Evolutionary conservation across 169 alveolate species (phyloP), one percentile per base, ranked within the genome.

Genomic region (Eimeria zaria): DNA sequence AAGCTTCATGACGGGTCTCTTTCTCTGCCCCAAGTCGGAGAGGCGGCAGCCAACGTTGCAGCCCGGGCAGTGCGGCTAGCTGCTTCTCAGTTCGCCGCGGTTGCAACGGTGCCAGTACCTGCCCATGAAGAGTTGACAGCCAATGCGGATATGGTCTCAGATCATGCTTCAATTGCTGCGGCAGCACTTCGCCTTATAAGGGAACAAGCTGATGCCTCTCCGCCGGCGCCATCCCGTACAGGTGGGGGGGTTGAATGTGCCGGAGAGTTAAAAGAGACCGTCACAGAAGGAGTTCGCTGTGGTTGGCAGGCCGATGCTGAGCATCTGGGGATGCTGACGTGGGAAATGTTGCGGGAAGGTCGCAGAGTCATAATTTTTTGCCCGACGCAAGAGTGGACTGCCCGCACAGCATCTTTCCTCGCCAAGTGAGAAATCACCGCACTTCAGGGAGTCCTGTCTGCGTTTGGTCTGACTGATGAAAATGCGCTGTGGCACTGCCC

Each of bases 321-420:
- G 64, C 96, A 95, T 71, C 30, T 96, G 91, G 95, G 96, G 76
- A 27, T 48, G n/a, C 87, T 97, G 60, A 97, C 96, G 5, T 97
- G 98, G 98, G 98, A 97, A 46, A 76, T 96, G 69, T 51, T 94
- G 71, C 84, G 96, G 30, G 97, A 89, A 53, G 97, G 96, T 53
- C 97, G 95, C 80, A 81, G 93, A 44, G 98, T 97, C 80, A 33
- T 97, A n/a, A 90, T 97, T 12, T 97, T 97, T 73, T 97, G 98
- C 85, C 97, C 97, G 41, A 91, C 98, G 27, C 95, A 97, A 94
- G 96, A 91, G 74, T 94, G 97, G 83, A 92, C 96, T 41, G 97
- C 78, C 78, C 74, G 89, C 51, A 80, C 96, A 8, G 96, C 96
- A 7, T 60, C 89, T 6, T 93, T 64, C 78, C 96, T 93, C 78